phyloP scores from a whole-genome alignment of 1,284 basidiomycete genomes.

The Phylloboletellus chloephorus region DNA sequence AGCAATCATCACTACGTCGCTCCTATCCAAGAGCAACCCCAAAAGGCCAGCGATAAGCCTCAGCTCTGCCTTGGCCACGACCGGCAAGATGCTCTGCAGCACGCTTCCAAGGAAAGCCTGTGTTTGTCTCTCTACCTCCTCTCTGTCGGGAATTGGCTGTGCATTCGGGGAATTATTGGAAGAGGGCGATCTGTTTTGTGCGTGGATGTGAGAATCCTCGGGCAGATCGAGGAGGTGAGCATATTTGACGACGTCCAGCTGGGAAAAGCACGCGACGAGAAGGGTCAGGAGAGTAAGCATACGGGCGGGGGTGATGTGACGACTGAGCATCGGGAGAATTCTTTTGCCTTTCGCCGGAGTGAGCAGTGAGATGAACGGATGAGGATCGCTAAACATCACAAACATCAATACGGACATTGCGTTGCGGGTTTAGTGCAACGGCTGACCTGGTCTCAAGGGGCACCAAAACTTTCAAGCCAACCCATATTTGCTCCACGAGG shows the following conservation, averaged over 20 bases:
- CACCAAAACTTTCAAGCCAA: constrained; percentile 78
- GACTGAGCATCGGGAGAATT: constrained; percentile 82
- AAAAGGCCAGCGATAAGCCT: constrained; percentile 85
- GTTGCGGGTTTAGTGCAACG: constrained; percentile 1
- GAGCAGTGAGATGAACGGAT: constrained; percentile 94
- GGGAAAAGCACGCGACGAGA: constrained; percentile 89
- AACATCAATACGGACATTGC: constrained; percentile 4
- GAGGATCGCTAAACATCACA: constrained; percentile 63
- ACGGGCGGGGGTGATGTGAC: constrained; percentile 78
- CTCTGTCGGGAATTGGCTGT: constrained; percentile 44
- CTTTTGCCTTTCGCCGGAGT: constrained; percentile 90
- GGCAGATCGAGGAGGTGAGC: constrained; percentile 67
- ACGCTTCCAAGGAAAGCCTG: constrained; percentile 86
- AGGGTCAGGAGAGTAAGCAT: constrained; percentile 87
- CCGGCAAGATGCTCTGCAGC: constrained; percentile 80
- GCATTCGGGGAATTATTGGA: constrained; percentile 14
- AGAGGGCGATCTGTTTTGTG: constrained; percentile 21
- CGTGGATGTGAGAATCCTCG: constrained; percentile 42
- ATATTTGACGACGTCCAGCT: constrained; percentile 83
- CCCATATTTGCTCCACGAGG: constrained; percentile 74
- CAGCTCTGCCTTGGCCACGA: constrained; percentile 74
- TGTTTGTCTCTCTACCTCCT: constrained; percentile 83
- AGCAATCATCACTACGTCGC: constrained; percentile 68
- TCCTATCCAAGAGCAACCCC: constrained; percentile 79
- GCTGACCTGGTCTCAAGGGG: constrained; percentile 83